Evolutionary conservation across 352 stramenopile species (phyloP), one percentile per base, ranked within the genome.

Genomic region (Phytophthora pseudosyringae): DNA sequence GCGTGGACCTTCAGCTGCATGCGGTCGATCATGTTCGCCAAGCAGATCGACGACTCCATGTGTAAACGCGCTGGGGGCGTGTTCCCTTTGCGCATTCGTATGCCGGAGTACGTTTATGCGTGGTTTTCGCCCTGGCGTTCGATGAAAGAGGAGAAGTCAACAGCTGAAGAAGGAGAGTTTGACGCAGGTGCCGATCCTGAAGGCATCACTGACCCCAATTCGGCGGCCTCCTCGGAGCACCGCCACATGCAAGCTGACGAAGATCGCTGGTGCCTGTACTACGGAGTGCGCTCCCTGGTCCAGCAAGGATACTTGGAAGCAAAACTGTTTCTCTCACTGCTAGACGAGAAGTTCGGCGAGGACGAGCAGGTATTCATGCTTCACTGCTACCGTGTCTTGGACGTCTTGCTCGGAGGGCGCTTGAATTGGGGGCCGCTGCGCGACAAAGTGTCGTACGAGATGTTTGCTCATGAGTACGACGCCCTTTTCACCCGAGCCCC

Each of bases 301-400:
- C 77, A 89, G 12, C 80, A 94, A 56, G 91, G 95, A 9, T 94
- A 90, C 29, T 48, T 95, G 28, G 94, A 98, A 39, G 91, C 92
- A 0, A 94, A 93, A 47, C 64, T 98, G 0, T 98, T 98, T 45
- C 77, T 97, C 16, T 94, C 87, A 3, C 75, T 98, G 13, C 75
- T 98, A 0, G 94, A 98, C 46, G 93, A 98, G 55, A 97, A 93
- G 35, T 91, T 97, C 49, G 93, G 92, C 33, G 92, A 98, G 71
- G 94, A 98, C 59, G 88, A 94, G 50, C 75, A 96, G 33, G 85
- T 92, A 3, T 98, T 98, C 59, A 86, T 93, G 78, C 65, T 96
- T 6, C 91, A 97, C 60, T 98, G 92, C 61, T 87, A 97, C 36
- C 81, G 80, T 8, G 81, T 95, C 0, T 56, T 98, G 11, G 78